Conservation (phyloP, 495 filamentous ascomycete species). For the Penicillium odoratum region DNA sequence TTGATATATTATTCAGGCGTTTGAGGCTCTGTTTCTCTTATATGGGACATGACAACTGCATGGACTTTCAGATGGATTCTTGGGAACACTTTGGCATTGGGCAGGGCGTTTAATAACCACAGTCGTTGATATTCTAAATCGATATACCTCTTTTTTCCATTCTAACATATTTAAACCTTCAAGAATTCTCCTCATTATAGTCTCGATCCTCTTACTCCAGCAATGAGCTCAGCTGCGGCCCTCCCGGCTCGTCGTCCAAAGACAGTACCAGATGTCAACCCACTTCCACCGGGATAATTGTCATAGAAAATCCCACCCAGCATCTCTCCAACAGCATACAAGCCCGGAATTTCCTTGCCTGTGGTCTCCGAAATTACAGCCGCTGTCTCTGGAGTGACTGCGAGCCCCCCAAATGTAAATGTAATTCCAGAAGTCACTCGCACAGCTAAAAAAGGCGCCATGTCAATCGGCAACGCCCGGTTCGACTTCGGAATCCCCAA, state of each 20-base stretch:
- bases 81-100: background rate
- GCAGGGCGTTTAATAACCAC: background rate
- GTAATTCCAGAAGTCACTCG: slow-evolving; percentile 61
- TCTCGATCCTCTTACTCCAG: background rate
- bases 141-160: background rate
- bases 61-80: background rate
- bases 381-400: slow-evolving; percentile 47
- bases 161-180: no score
- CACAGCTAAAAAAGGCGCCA: slow-evolving; percentile 58
- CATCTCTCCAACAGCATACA: slow-evolving; percentile 63
- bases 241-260: slow-evolving; percentile 55
- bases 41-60: background rate
- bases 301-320: slow-evolving; percentile 62
- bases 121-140: background rate
- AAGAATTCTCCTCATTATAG: background rate
- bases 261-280: slow-evolving; percentile 58
- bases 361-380: slow-evolving; percentile 47
- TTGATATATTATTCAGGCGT: background rate
- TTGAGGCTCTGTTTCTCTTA: background rate
- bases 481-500: slow-evolving; percentile 58
- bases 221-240: slow-evolving; percentile 17
- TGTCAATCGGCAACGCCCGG: slow-evolving; percentile 59
- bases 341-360: slow-evolving; percentile 44
- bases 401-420: slow-evolving; percentile 65
- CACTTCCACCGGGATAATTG: slow-evolving; percentile 65